Evolutionary conservation across 768 basidiomycete genomes (phyloP), one percentile per base, ranked within the genome.

Genomic region (Boletus subcaerulescens): DNA sequence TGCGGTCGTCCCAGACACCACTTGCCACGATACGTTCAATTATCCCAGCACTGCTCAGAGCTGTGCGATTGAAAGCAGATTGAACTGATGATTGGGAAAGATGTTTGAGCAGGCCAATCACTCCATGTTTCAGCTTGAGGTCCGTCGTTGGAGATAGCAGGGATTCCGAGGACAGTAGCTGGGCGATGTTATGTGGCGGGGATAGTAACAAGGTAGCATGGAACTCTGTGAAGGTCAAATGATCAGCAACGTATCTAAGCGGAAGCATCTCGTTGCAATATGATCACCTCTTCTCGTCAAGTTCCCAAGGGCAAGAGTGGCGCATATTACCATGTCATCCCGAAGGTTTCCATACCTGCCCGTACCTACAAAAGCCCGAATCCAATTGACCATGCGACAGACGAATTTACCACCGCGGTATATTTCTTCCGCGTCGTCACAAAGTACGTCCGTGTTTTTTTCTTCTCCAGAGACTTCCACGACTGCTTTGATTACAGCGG

Each of bases 381-480:
- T 82, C 91, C 92, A 93, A 36, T 74, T 70, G 45, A 89, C 82
- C 84, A 95, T 85, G 62, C 77, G 81, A 57, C 73, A 77, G 24
- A 95, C 81, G 61, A 93, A 83, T 67, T 75, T 76, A 9, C 89
- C 89, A n/a, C 87, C 86, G 6, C 86, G 84, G 40, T 76, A 68
- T 17, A 69, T 73, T 31, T 74, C 69, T 46, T 83, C 80, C 18
- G 77, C 80, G 42, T 82, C 79, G 59, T 87, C 84, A 85, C 89
- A 92, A n/a, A 93, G 73, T 9, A 86, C 80, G 47, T 91, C 85
- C 57, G 80, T 81, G 59, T 90, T 92, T 59, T 79, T 82, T 58
- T 89, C 87, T 65, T 92, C 89, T 38, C 91, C 91, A 10, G 90
- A 83, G 39, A 89, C 83, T 64, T 93, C 92, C 29, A 95, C 91